Conservation (phyloP, 2,329 filamentous ascomycete species). For the Alternaria longipes region DNA sequence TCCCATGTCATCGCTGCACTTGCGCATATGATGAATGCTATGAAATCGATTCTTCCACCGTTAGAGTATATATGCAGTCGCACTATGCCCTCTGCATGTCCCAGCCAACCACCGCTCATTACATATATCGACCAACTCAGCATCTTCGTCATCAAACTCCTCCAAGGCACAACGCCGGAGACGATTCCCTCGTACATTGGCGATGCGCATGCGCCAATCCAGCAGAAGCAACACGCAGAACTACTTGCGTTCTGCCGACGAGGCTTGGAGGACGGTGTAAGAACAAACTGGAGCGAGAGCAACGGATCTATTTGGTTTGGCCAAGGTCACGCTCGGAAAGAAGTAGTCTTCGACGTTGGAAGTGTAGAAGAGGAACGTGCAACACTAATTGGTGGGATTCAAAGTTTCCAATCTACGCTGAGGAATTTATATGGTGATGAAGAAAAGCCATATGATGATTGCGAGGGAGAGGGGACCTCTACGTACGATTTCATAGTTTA, state of each 20-base stretch:
- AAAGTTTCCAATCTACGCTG: background rate
- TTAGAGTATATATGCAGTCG: conserved; percentile 59
- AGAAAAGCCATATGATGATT: background rate
- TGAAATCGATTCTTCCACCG: conserved; percentile 53
- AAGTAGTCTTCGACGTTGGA: conserved; percentile 54
- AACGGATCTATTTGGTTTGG: conserved; percentile 56
- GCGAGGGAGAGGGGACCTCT: background rate
- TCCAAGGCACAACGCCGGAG: conserved; percentile 35
- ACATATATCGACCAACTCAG: conserved; percentile 53
- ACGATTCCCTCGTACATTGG: conserved; percentile 27
- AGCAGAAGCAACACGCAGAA: conserved; percentile 8
- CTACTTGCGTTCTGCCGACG: conserved; percentile 46
- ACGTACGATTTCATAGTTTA: conserved; percentile 25
- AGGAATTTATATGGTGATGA: conserved; percentile 5
- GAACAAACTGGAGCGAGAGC: conserved; percentile 56
- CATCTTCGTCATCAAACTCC: conserved; percentile 40
- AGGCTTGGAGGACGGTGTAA: conserved; percentile 57
- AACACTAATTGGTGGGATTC: conserved; percentile 18
- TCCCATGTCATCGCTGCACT: conserved; percentile 53
- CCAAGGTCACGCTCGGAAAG: conserved; percentile 55
- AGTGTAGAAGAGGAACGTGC: conserved; percentile 40
- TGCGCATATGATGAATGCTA: conserved; percentile 52
- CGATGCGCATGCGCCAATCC: conserved; percentile 12
- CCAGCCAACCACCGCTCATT: conserved; percentile 40
- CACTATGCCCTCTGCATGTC: conserved; percentile 12